Conservation (phyloP, 2,329 filamentous ascomycete genomes). For the Sarocladiaceae sp. region DNA sequence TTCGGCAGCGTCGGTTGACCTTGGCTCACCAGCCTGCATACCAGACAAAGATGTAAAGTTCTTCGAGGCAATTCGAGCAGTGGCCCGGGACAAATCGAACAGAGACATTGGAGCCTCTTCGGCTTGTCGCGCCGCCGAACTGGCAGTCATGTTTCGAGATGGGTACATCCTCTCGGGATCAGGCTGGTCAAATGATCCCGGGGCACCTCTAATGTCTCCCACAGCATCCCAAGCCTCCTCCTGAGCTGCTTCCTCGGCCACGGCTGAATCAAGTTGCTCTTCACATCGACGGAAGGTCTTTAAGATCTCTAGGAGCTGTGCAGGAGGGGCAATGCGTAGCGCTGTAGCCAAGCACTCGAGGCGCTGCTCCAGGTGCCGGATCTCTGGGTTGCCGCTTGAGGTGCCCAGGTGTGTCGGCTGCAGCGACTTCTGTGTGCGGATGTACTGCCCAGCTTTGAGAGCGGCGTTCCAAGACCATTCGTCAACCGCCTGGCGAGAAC, state of each 20-base stretch:
- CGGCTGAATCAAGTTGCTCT: conserved; percentile 63
- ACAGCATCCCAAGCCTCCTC: conserved; percentile 66
- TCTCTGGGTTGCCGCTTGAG: conserved; percentile 50
- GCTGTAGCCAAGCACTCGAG: conserved; percentile 75
- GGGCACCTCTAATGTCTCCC: conserved; percentile 52
- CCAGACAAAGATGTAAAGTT: conserved; percentile 52
- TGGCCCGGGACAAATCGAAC: conserved; percentile 58
- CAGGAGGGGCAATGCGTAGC: conserved; percentile 63
- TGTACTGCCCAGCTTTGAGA: conserved; percentile 69
- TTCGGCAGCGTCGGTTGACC: conserved; percentile 13
- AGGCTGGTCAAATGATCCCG: conserved; percentile 44
- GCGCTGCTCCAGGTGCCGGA: conserved; percentile 71
- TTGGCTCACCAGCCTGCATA: conserved; percentile 28
- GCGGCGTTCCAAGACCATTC: conserved; percentile 75
- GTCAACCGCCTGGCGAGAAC: conserved; percentile 33
- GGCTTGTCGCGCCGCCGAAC: conserved; percentile 25
- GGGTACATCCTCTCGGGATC: conserved; percentile 18
- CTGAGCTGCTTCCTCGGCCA: conserved; percentile 59
- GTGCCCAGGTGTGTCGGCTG: conserved; percentile 55
- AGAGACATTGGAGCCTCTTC: conserved; percentile 59
- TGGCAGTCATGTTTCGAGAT: conserved; percentile 28
- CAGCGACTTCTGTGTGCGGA: conserved; percentile 45
- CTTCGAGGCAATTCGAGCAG: conserved; percentile 50
- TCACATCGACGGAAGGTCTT: conserved; percentile 72
- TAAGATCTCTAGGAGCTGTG: conserved; percentile 67